Conservation (phyloP, 352 stramenopile species). For the Phytopythium vexans region DNA sequence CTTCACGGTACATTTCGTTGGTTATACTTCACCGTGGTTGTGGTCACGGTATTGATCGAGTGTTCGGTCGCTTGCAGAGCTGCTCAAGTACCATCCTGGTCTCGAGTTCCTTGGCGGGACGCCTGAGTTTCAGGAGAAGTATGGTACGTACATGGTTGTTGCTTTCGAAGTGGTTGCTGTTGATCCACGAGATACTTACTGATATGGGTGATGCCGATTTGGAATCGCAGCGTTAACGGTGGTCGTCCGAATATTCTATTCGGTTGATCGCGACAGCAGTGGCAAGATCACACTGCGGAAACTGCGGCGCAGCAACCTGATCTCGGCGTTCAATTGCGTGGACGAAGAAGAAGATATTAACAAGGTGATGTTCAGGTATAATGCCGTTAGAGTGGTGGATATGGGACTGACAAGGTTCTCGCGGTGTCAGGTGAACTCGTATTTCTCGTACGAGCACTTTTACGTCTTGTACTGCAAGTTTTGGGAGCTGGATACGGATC, state of each 20-base stretch:
- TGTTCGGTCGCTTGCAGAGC: conserved; percentile 32
- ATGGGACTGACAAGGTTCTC: background rate
- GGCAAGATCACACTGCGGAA: conserved; percentile 95
- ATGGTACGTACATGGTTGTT: conserved; percentile 46
- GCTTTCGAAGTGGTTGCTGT: background rate
- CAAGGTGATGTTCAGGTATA: conserved; percentile 70
- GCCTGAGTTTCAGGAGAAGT: conserved; percentile 99
- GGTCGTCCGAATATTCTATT: conserved; percentile 94
- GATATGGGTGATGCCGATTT: background rate
- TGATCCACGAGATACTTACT: background rate
- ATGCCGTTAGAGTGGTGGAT: background rate
- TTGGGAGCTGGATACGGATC: conserved; percentile 97
- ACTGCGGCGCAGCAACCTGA: conserved; percentile 92
- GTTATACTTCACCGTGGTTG: conserved; percentile 37
- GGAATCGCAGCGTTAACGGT: conserved; percentile 90
- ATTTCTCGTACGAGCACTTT: conserved; percentile 99
- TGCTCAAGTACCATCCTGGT: conserved; percentile 89
- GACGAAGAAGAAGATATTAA: conserved; percentile 99
- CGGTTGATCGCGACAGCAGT: conserved; percentile 92
- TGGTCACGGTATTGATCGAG: conserved; percentile 36
- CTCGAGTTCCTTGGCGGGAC: conserved; percentile 97
- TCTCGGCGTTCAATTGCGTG: conserved; percentile 94
- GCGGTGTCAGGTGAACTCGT: conserved; percentile 79
- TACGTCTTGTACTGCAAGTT: conserved; percentile 99
- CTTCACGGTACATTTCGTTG: conserved; percentile 79